These are phyloP conservation scores for Anaeromyces robustus DNA, from an alignment of 192 early-diverging fungal species.

Conservation along the genomic window DNA sequence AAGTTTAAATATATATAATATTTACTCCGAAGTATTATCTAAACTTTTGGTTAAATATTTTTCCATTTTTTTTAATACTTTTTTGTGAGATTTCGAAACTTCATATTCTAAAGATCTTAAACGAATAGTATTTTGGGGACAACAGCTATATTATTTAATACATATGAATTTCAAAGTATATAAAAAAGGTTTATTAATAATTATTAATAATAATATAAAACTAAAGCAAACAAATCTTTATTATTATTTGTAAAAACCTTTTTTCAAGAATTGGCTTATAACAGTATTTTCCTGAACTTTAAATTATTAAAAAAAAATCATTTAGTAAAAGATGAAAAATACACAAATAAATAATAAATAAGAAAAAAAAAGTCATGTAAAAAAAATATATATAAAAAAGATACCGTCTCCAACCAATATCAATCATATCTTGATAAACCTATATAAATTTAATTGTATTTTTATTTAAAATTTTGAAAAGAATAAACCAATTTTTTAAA, in stretches of 20 bases:
- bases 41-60: not conserved
- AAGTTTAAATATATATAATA: too few relatives aligned
- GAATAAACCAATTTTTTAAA: too few relatives aligned
- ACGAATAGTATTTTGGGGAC: not conserved
- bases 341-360: too few relatives aligned
- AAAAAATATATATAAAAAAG: too few relatives aligned
- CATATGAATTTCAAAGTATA: too few relatives aligned
- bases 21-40: not conserved
- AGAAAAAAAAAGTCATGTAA: too few relatives aligned
- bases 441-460: conserved; percentile 38
- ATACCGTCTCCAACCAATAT: not conserved
- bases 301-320: not conserved
- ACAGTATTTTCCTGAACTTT: not conserved
- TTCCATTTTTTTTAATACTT: not conserved
- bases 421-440: not conserved
- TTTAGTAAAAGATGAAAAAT: too few relatives aligned
- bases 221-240: too few relatives aligned
- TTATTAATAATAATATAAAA: too few relatives aligned
- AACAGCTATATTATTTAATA: not conserved
- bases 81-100: not conserved
- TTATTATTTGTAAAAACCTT: not conserved
- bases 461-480: conserved; percentile 50
- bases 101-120: not conserved
- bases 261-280: not conserved
- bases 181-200: too few relatives aligned